Evolutionary conservation across 2,329 filamentous ascomycete genomes (phyloP).

Genomic region (Alternaria rosae): DNA sequence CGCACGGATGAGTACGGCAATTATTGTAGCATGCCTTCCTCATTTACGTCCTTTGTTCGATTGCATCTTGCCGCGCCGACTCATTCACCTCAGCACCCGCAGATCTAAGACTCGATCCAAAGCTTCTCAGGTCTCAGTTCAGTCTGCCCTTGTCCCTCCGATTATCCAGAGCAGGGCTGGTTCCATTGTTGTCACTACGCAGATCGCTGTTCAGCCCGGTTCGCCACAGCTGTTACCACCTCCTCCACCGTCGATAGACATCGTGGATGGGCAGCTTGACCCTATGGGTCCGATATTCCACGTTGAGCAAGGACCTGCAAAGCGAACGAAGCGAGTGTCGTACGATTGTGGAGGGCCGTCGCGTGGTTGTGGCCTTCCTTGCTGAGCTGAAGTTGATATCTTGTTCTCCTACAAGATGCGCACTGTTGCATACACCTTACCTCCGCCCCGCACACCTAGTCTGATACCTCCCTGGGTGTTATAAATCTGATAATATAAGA

Average conservation of each 20-base stretch:
- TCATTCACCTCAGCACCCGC: slow-evolving; percentile 16
- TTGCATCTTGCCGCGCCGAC: slow-evolving; percentile 16
- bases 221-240: background rate
- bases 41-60: slow-evolving; percentile 36
- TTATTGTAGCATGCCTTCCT: slow-evolving; percentile 34
- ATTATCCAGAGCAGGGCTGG: background rate
- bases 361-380: slow-evolving; percentile 1
- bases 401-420: background rate
- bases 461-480: background rate
- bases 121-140: background rate
- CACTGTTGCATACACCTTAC: background rate
- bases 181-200: slow-evolving; percentile 30
- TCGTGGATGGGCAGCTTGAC: slow-evolving; percentile 19
- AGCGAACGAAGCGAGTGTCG: background rate
- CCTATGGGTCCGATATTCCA: slow-evolving; percentile 24
- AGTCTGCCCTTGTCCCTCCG: background rate
- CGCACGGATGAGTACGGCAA: slow-evolving; percentile 32
- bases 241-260: background rate
- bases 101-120: background rate
- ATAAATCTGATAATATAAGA: background rate
- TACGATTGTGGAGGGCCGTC: background rate
- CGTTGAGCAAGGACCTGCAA: slow-evolving; percentile 16
- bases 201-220: slow-evolving; percentile 22
- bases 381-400: background rate
- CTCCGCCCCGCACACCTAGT: background rate